These are phyloP conservation scores for Ogataea siamensis DNA, from an alignment of 805 yeast species.

Conservation along the genomic window DNA sequence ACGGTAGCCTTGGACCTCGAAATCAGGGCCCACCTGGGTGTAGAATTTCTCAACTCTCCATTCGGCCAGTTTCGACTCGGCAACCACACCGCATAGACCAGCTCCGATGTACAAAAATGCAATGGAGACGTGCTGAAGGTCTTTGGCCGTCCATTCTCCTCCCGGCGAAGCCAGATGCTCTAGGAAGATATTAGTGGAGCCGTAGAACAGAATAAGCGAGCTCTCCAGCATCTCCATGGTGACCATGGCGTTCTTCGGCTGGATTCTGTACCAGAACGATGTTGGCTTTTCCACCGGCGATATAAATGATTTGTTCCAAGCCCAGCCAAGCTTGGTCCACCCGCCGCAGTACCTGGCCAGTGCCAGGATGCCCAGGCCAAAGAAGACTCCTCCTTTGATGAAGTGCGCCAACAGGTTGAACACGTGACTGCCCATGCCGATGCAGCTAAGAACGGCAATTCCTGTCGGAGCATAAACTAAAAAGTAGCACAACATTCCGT, in stretches of 20 bases:
- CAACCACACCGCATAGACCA: constrained; percentile 85
- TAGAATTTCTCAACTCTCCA: constrained; percentile 49
- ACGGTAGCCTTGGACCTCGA: constrained; percentile 17
- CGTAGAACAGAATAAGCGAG: constrained; percentile 79
- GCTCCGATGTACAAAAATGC: constrained; percentile 91
- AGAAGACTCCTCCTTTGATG: constrained; percentile 92
- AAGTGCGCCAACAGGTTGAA: constrained; percentile 90
- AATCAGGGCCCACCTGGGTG: constrained; percentile 19
- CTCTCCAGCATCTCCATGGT: constrained; percentile 88
- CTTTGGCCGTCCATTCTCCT: constrained; percentile 87
- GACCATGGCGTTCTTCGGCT: constrained; percentile 42
- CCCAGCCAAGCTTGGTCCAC: constrained; percentile 73
- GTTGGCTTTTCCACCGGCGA: constrained; percentile 23
- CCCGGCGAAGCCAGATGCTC: constrained; percentile 82
- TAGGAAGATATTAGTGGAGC: constrained; percentile 82
- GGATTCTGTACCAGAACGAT: constrained; percentile 38
- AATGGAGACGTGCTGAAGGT: constrained; percentile 84
- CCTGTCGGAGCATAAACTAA: constrained; percentile 55
- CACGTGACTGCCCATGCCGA: constrained; percentile 66
- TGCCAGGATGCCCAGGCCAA: constrained; percentile 71
- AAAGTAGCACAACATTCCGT: constrained; percentile 62
- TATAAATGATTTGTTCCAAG: constrained; percentile 67
- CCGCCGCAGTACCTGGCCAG: constrained; percentile 87
- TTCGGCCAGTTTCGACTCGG: constrained; percentile 61
- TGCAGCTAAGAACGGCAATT: constrained; percentile 60